phyloP scores from a whole-genome alignment of 2,329 filamentous ascomycete genomes.

The Cercospora sojina region DNA sequence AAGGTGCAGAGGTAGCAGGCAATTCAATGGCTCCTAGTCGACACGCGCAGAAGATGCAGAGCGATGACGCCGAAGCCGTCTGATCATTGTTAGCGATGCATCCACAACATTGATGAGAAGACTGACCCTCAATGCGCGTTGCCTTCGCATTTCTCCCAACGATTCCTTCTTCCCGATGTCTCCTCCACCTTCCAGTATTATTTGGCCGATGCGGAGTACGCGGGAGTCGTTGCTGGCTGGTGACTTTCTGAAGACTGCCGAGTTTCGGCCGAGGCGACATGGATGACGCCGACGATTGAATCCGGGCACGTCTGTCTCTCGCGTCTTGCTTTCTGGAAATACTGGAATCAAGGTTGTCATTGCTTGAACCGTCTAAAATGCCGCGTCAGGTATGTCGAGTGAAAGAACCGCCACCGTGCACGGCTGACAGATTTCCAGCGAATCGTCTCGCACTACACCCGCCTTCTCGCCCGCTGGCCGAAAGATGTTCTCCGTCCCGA shows the following conservation, averaged over 20 bases:
- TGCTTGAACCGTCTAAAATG: not conserved
- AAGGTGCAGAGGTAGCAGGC: slow-evolving; percentile 12
- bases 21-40: slow-evolving; percentile 27
- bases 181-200: slow-evolving; percentile 2
- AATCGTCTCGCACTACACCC: slow-evolving; percentile 51
- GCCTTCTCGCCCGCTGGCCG: slow-evolving; percentile 52
- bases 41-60: slow-evolving; percentile 39
- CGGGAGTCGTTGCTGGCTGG: slow-evolving; percentile 5
- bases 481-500: slow-evolving; percentile 51
- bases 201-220: slow-evolving; percentile 1
- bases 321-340: not conserved
- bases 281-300: slow-evolving; percentile 10
- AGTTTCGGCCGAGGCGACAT: not conserved
- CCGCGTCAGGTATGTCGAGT: slow-evolving; percentile 3
- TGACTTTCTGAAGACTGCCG: not conserved
- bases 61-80: slow-evolving; percentile 34
- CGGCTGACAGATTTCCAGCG: slow-evolving; percentile 11
- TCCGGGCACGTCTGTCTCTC: not conserved
- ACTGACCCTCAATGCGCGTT: slow-evolving; percentile 33
- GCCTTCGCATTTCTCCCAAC: slow-evolving; percentile 30
- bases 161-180: not conserved
- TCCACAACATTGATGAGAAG: not conserved
- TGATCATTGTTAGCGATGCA: slow-evolving; percentile 20
- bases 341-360: not conserved
- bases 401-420: not conserved